Evolutionary conservation across 331 rosid species (phyloP).

Genomic region (Cydonia oblonga): DNA sequence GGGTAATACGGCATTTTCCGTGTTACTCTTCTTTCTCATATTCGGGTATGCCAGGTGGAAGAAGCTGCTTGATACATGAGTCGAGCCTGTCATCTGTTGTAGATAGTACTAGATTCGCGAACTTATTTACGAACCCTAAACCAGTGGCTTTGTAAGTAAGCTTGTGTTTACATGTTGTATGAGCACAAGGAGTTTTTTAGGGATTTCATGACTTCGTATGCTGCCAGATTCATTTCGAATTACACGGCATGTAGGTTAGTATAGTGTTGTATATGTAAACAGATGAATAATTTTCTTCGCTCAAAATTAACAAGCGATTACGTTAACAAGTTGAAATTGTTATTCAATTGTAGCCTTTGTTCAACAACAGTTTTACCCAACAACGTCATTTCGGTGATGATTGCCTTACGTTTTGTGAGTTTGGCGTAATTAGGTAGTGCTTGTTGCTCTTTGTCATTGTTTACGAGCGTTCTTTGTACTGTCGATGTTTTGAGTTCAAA

Average conservation of each 20-base stretch:
- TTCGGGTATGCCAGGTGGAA: conserved; percentile 55
- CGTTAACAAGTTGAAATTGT: too few species aligned
- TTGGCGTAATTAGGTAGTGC: neutral
- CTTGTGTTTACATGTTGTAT: neutral
- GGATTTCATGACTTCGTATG: neutral
- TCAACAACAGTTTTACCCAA: too few species aligned
- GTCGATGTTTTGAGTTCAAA: neutral
- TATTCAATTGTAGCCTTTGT: too few species aligned
- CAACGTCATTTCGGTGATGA: too few species aligned
- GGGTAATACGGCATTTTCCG: conserved; percentile 22
- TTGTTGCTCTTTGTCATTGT: neutral
- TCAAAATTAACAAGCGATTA: neutral
- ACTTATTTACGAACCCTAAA: neutral
- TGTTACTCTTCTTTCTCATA: conserved; percentile 52
- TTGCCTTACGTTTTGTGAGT: neutral
- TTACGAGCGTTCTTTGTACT: fast-evolving
- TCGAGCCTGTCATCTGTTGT: neutral
- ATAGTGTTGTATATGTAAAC: neutral
- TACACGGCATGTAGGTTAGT: neutral
- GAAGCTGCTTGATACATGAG: conserved; percentile 65
- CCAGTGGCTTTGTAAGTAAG: neutral
- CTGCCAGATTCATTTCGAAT: neutral
- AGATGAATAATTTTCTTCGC: neutral
- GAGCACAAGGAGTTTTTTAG: neutral
- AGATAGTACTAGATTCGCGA: neutral